These are phyloP conservation scores for Rubus idaeus DNA, from an alignment of 306 rosid species.

Conservation along the genomic window DNA sequence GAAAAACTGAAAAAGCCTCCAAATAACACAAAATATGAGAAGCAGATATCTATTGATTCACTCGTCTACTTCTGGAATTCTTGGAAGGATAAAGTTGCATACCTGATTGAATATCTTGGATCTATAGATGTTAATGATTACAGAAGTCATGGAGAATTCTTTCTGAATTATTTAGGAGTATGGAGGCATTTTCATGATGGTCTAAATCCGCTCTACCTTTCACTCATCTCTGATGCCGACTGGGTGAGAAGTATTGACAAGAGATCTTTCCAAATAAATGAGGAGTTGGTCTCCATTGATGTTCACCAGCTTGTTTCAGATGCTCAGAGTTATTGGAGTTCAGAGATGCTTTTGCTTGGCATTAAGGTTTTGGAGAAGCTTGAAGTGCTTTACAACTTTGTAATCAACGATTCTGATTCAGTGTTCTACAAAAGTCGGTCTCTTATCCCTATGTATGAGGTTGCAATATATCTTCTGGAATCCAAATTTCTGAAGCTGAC, in stretches of 20 bases:
- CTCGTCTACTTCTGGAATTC: constrained; percentile 57
- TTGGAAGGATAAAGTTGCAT: constrained; percentile 48
- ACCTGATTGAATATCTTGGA: constrained; percentile 37
- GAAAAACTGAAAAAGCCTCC: constrained; percentile 18
- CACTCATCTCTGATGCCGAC: constrained; percentile 44
- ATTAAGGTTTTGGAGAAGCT: constrained; percentile 40
- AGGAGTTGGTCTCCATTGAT: constrained; percentile 31
- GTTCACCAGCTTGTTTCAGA: constrained; percentile 26
- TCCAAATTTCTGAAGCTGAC: background rate
- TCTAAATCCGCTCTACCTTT: constrained; percentile 20
- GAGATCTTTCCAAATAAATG: constrained; percentile 24
- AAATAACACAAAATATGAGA: constrained; percentile 25
- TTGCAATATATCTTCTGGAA: constrained; percentile 19
- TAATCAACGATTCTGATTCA: constrained; percentile 5
- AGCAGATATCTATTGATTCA: constrained; percentile 51
- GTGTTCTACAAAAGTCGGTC: constrained; percentile 2
- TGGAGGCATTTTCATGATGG: constrained; percentile 22
- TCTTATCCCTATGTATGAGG: constrained; percentile 11
- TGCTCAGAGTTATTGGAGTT: constrained; percentile 49
- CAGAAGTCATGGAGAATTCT: constrained; percentile 30
- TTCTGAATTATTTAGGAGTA: constrained; percentile 55
- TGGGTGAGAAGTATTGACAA: constrained; percentile 43
- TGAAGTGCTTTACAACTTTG: constrained; percentile 21
- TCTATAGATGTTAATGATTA: constrained; percentile 10
- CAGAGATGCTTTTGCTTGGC: constrained; percentile 43